A percentile compares a stretch with the other conserved stretches of the same genome.
These are phyloP conservation scores for Aphanomyces stellatus DNA, from an alignment of 352 stramenopile genomes.

Conservation along the genomic window DNA sequence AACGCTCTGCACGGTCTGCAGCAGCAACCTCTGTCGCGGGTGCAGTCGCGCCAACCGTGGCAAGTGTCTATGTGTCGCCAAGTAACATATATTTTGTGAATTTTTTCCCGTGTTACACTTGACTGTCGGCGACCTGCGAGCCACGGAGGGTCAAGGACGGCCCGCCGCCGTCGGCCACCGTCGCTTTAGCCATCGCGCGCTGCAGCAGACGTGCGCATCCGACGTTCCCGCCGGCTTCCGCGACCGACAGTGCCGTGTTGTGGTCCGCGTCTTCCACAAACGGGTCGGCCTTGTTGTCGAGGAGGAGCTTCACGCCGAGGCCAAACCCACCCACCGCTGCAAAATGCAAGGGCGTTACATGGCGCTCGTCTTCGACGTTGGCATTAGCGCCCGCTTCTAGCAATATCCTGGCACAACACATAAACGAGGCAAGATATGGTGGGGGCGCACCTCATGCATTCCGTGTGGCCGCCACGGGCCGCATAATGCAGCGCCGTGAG, in stretches of 20 bases:
- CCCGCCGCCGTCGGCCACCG: constrained; percentile 32
- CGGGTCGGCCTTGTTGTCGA: constrained; percentile 70
- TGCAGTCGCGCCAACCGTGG: constrained; percentile 27
- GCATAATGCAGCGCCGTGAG: constrained; percentile 73
- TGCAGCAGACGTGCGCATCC: constrained; percentile 63
- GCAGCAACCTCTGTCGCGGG: constrained; percentile 45
- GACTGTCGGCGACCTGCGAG: neutral
- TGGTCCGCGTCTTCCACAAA: constrained; percentile 75
- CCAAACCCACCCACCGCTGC: constrained; percentile 60
- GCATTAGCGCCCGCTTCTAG: constrained; percentile 48
- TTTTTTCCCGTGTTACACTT: neutral
- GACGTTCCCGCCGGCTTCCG: constrained; percentile 68
- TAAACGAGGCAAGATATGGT: neutral
- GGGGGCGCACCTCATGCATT: constrained; percentile 44
- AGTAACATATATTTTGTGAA: neutral
- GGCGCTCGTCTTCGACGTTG: constrained; percentile 62
- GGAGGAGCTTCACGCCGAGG: constrained; percentile 68
- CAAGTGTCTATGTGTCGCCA: neutral
- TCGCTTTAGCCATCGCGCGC: constrained; percentile 65
- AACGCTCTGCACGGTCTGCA: constrained; percentile 47
- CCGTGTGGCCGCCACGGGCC: constrained; percentile 62
- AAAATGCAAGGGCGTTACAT: constrained; percentile 67
- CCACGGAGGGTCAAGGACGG: constrained; percentile 9
- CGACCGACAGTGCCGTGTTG: constrained; percentile 52
- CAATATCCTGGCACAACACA: constrained; percentile 30